Conservation (phyloP, 805 yeast genomes). For the Ogataea pignaliae region DNA sequence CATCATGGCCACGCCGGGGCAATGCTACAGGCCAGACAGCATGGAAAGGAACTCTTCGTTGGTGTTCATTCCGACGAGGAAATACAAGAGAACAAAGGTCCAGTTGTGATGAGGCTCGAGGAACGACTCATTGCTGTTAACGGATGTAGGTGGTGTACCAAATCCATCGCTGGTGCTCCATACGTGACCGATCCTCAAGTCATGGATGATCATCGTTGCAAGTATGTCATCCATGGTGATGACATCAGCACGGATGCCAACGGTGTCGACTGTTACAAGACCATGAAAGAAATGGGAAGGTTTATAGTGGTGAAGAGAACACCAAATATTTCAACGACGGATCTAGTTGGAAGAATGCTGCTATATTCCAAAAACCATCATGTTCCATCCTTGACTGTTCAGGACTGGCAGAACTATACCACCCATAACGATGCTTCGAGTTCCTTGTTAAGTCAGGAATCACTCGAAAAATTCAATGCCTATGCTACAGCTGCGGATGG, state of each 20-base stretch:
- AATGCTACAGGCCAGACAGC: constrained; percentile 83
- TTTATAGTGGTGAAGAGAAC: constrained; percentile 91
- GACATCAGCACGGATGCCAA: constrained; percentile 95
- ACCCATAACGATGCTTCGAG: constrained; percentile 2
- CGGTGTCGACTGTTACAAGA: constrained; percentile 89
- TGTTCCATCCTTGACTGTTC: constrained; percentile 30
- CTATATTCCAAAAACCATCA: constrained; percentile 58
- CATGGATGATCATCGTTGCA: constrained; percentile 69
- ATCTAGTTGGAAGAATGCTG: constrained; percentile 85
- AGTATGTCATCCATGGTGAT: constrained; percentile 97
- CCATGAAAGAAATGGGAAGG: constrained; percentile 77
- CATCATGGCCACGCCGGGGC: constrained; percentile 99
- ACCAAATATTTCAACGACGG: constrained; percentile 92
- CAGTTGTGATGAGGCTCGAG: constrained; percentile 80
- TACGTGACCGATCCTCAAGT: constrained; percentile 86
- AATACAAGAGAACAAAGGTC: constrained; percentile 79
- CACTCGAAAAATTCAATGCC: constrained; percentile 37
- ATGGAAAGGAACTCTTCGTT: constrained; percentile 70
- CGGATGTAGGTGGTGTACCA: constrained; percentile 86
- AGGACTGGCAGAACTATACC: constrained; percentile 14
- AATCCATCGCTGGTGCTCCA: constrained; percentile 74
- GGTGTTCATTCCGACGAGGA: constrained; percentile 95
- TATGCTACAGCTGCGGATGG: constrained; percentile 71
- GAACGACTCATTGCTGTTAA: constrained; percentile 84
- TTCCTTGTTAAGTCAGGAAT: constrained; percentile 29